phyloP scores from a whole-genome alignment of 2,329 filamentous ascomycete genomes.

The Verticillium isaacii region DNA sequence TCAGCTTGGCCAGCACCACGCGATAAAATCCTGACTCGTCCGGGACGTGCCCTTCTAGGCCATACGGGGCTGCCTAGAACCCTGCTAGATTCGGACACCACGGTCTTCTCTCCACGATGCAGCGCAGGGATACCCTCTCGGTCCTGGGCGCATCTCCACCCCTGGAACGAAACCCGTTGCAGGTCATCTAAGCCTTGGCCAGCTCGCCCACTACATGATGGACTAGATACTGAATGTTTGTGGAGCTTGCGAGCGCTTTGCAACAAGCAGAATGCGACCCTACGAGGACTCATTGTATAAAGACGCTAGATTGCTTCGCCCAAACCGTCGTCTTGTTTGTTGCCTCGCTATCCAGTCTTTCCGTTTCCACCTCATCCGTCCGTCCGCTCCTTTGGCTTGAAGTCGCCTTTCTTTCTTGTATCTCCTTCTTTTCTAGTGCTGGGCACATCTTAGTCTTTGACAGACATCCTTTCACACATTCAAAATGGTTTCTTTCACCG shows the following conservation, averaged over 20 bases:
- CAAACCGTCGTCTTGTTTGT: conserved; percentile 6
- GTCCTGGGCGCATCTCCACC: conserved; percentile 2
- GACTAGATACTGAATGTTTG: conserved; percentile 1
- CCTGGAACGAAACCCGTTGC: conserved; percentile 14
- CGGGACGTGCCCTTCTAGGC: background rate
- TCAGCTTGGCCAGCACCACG: background rate
- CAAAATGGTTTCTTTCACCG: conserved; percentile 31
- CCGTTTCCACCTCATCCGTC: background rate
- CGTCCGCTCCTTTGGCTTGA: conserved; percentile 3
- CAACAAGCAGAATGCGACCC: conserved; percentile 8
- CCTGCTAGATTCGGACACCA: background rate
- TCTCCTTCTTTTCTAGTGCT: conserved; percentile 19
- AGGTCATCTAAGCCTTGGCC: conserved; percentile 11
- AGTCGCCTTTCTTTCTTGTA: conserved; percentile 13
- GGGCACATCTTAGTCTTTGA: conserved; percentile 8
- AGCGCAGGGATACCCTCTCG: background rate
- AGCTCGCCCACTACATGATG: conserved; percentile 5
- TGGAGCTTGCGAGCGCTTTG: conserved; percentile 4
- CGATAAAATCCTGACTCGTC: background rate
- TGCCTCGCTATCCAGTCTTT: background rate
- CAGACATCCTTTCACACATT: conserved; percentile 12
- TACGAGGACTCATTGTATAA: background rate
- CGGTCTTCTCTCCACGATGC: background rate
- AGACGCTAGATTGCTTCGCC: background rate
- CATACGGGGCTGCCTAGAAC: background rate